Evolutionary conservation across 768 basidiomycete genomes (phyloP), one percentile per base, ranked within the genome.

Genomic region (Rhodotorula diobovata): DNA sequence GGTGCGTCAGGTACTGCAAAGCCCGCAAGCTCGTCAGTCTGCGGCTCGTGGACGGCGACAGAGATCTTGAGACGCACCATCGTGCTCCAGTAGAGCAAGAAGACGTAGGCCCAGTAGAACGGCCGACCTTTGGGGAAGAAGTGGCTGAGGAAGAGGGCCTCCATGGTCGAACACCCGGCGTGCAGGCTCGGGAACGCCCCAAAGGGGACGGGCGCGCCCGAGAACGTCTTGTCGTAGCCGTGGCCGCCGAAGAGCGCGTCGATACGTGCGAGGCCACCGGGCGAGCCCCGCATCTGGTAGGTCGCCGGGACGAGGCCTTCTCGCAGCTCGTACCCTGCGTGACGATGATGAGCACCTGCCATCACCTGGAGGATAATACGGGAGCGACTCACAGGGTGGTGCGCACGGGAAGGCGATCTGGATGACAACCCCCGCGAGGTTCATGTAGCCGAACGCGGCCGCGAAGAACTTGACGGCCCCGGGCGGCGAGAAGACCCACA

Each of bases 181-280:
- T 98, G 96, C 32, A 99, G 85, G 2, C 89, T 90, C 0, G 96
- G 96, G 81, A 98, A 97, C 4, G 96, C 96, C 23, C 96, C 96
- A 77, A 99, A 98, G 21, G 95, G 89, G 73, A 99, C 85, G 0
- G 96, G 95, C 0, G 95, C 89, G 77, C 87, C 87, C 53, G 88
- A 87, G 78, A 98, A 98, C 1, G 87, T 83, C 39, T 85, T 84
- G 50, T 88, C 89, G 83, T 98, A 98, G 18, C 86, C 86, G 50
- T 84, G 82, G 0, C 85, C 82, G 67, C 89, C 87, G 79, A 98
- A 90, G 51, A 98, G 84, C 46, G 86, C 85, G 80, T 98, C 96
- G 70, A 99, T 97, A 59, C 95, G 88, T 37, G 88, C 87, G 21
- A 98, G 86, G 2, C 96, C 96, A 16, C 93, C 95, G 5, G 96